Conservation (phyloP, 1,139 yeast species). For the Scheffersomyces cryptocercus region DNA sequence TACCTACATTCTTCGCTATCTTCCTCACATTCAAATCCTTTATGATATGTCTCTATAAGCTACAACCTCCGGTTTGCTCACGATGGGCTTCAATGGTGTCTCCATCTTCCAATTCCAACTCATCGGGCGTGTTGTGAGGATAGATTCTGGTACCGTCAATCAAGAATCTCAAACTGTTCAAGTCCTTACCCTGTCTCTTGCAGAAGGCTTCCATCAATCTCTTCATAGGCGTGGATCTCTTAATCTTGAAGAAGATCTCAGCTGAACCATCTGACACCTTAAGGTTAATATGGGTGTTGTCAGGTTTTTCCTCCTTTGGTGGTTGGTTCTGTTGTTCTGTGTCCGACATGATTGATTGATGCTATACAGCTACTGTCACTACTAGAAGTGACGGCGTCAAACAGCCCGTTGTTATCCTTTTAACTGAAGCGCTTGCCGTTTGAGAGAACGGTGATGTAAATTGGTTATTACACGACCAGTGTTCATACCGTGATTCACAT, state of each 20-base stretch:
- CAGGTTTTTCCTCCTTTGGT: constrained; percentile 63
- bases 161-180: constrained; percentile 80
- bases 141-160: constrained; percentile 91
- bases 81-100: constrained; percentile 98
- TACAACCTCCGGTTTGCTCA: constrained; percentile 75
- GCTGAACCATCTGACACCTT: constrained; percentile 92
- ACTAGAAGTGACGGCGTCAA: too few species aligned
- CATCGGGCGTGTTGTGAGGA: constrained; percentile 89
- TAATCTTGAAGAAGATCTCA: constrained; percentile 94
- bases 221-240: constrained; percentile 86
- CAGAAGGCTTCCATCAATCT: constrained; percentile 98
- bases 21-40: background rate
- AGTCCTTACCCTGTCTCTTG: constrained; percentile 92
- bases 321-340: constrained; percentile 30
- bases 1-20: too few species aligned
- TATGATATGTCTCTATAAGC: background rate
- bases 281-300: constrained; percentile 80
- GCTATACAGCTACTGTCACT: too few species aligned
- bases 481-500: too few species aligned
- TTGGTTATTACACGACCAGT: too few species aligned
- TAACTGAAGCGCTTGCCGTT: too few species aligned
- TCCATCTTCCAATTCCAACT: constrained; percentile 88
- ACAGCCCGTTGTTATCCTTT: too few species aligned
- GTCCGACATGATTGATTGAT: constrained; percentile 27
- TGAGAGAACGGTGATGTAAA: too few species aligned